Conservation (phyloP, 2,329 filamentous ascomycete species). For the Colletotrichum cuscutae region DNA sequence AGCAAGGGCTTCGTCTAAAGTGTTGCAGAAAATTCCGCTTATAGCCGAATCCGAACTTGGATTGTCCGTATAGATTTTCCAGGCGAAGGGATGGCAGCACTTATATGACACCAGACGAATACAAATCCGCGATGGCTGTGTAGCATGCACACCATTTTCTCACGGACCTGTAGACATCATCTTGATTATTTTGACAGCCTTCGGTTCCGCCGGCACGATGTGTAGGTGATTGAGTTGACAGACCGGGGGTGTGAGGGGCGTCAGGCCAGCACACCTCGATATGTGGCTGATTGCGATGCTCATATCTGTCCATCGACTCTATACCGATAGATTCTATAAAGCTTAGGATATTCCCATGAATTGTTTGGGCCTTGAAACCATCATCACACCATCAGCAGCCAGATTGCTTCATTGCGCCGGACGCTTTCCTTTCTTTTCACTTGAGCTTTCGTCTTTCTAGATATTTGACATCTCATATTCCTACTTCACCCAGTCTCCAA, state of each 20-base stretch:
- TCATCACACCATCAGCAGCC: not conserved
- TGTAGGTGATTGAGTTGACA: not conserved
- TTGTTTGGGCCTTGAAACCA: not conserved
- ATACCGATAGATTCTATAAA: not conserved
- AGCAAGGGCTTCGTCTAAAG: conserved; percentile 8
- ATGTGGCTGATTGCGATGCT: not conserved
- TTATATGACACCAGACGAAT: conserved; percentile 27
- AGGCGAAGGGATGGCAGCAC: conserved; percentile 21
- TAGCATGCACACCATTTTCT: not conserved
- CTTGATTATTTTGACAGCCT: not conserved
- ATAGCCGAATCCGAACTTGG: not conserved
- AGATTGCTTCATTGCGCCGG: conserved; percentile 3
- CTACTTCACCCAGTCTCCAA: not conserved
- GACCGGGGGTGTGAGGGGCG: not conserved
- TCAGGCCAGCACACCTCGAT: not conserved
- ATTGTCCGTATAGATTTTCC: not conserved
- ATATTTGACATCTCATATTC: not conserved
- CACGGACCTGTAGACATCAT: not conserved
- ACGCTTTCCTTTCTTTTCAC: conserved; percentile 9
- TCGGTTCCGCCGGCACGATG: not conserved
- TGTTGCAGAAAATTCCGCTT: not conserved
- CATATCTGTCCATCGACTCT: not conserved
- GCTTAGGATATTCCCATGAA: not conserved
- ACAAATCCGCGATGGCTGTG: not conserved
- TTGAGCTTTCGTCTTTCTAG: not conserved